A percentile compares a stretch with the other conserved stretches of the same genome.
These are phyloP conservation scores for Fomitopsis pulvina DNA, from an alignment of 768 basidiomycete species.

Conservation along the genomic window DNA sequence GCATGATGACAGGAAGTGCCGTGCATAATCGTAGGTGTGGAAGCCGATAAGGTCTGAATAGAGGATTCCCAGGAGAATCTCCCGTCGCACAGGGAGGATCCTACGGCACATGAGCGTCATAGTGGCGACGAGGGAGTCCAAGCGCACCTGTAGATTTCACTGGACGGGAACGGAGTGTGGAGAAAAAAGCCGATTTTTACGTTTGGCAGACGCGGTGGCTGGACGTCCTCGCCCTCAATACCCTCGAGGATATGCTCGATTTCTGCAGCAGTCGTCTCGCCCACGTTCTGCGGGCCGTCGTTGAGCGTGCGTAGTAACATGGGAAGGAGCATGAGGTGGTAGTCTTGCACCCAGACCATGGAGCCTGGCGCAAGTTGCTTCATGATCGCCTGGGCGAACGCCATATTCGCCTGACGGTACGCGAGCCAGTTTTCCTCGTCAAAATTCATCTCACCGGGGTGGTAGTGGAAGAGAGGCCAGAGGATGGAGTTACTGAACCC, in stretches of 20 bases:
- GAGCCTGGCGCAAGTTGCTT: slow-evolving; percentile 75
- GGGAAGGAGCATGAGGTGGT: slow-evolving; percentile 95
- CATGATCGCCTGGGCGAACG: slow-evolving; percentile 87
- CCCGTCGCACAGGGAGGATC: slow-evolving; percentile 92
- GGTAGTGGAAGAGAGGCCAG: slow-evolving; percentile 99
- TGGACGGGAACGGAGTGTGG: slow-evolving; percentile 96
- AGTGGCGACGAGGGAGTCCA: background rate
- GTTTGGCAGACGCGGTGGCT: slow-evolving; percentile 39
- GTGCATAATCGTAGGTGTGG: slow-evolving; percentile 99
- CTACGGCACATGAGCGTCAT: slow-evolving; percentile 32
- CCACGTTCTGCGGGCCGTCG: slow-evolving; percentile 54
- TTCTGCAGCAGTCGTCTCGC: slow-evolving; percentile 54
- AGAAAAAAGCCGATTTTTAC: slow-evolving; percentile 99
- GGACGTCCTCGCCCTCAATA: slow-evolving; percentile 44
- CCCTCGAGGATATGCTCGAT: slow-evolving; percentile 69
- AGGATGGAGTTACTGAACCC: slow-evolving; percentile 99
- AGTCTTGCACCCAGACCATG: slow-evolving; percentile 99
- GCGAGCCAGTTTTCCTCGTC: slow-evolving; percentile 98
- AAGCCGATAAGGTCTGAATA: slow-evolving; percentile 98
- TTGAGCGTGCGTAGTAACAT: slow-evolving; percentile 89
- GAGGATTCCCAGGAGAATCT: slow-evolving; percentile 93
- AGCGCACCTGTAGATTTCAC: slow-evolving; percentile 90
- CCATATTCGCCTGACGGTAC: slow-evolving; percentile 93
- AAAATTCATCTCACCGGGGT: slow-evolving; percentile 99
- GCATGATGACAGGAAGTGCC: slow-evolving; percentile 97